Evolutionary conservation across 768 basidiomycete species (phyloP).

Genomic region (Leccinum truebloodii): DNA sequence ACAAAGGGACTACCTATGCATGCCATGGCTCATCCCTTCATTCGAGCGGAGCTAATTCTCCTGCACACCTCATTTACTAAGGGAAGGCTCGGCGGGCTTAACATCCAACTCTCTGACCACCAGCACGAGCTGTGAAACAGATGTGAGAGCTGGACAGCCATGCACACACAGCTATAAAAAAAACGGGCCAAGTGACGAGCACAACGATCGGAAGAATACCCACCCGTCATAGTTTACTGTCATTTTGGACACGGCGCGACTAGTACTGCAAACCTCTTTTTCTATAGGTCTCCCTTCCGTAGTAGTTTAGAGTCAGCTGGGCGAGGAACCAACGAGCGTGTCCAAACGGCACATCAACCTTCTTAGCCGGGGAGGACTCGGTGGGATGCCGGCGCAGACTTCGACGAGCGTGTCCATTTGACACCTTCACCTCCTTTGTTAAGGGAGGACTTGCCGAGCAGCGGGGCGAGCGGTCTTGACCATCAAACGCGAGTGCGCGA

Average conservation of each 20-base stretch:
- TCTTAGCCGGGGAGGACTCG: too few relatives aligned
- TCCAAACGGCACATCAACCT: too few relatives aligned
- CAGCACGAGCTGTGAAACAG: not conserved
- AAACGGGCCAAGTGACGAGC: constrained; percentile 6
- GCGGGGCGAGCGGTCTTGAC: constrained; percentile 6
- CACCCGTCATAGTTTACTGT: constrained; percentile 4
- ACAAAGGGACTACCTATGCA: too few relatives aligned
- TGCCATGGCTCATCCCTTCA: not conserved
- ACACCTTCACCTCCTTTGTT: constrained; percentile 8
- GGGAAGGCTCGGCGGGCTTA: too few relatives aligned
- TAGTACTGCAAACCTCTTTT: not conserved
- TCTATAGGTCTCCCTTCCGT: constrained; percentile 3
- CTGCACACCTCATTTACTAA: not conserved
- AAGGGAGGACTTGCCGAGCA: constrained; percentile 5
- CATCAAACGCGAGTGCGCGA: not conserved
- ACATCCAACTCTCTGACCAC: constrained; percentile 2
- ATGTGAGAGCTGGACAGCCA: not conserved
- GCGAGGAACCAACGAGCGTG: too few relatives aligned
- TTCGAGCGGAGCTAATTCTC: not conserved
- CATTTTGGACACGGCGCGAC: constrained; percentile 3
- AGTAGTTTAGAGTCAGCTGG: not conserved
- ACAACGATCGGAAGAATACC: constrained; percentile 3
- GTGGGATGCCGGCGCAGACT: too few relatives aligned
- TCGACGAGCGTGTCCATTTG: not conserved
- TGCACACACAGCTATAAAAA: not conserved